Base-by-base conservation (phyloP, 306 rosid species). In the Citrullus colocynthis region DNA sequence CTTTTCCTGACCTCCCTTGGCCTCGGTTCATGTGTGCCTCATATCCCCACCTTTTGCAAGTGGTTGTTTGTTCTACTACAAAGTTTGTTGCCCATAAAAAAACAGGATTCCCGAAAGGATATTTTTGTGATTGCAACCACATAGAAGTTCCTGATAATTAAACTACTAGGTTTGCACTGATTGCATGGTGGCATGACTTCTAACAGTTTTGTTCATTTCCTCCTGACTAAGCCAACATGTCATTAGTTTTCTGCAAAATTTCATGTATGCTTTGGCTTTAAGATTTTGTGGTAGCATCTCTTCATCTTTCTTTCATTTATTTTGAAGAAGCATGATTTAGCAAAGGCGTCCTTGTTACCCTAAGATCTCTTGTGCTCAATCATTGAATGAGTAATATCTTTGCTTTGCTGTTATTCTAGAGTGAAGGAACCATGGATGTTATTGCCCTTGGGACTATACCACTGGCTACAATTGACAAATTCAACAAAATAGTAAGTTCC, bases 391-490 rank as follows among this genome's bases (percentile, higher is more conserved):
- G 55, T 28, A 30, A 51, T 59, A 77, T 75, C 73, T 80, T 57
- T 54, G 75, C 58, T 59, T 17, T 85, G 54, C 58, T 77, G 39
- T 82, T 83, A 83, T 73, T 62, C 45, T 80, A 95, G 99, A 91
- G 93, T 74, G 99, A 92, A 83, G 96, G 97, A 83, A 92, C 96
- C 28, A 81, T 91, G 85, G 90, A 88, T 83, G 81, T 89, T 67
- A 88, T 92, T 84, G 78, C 90, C 54, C 92, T 92, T 76, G 99
- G 99, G 82, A 90, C 97, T 32, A 92, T 95, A 78, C 91, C 99
- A 14, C 82, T 92, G 82, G 85, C 91, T 84, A 89, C 97, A 61
- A 90, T 95, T 41, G 99, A 95, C 88, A 92, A 89, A 89, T 89
- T 90, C 85, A 89, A 59, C 88, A 91, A 92, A 86, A 81, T 78